A percentile compares a stretch with the other conserved stretches of the same genome.
Evolutionary conservation across 306 rosid species (phyloP).

Genomic region (Corylus heterophylla): DNA sequence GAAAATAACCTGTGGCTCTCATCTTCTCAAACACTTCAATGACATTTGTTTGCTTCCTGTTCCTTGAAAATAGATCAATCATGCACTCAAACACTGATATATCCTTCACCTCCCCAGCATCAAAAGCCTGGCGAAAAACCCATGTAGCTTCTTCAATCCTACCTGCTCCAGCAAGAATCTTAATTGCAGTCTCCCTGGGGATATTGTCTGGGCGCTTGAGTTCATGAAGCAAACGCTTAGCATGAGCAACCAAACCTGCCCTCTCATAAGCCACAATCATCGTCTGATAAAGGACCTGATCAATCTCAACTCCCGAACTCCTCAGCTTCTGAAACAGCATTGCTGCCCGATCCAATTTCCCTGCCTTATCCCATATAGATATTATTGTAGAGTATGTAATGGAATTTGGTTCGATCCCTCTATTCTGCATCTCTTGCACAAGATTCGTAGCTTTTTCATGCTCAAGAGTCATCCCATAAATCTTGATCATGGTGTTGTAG

Average conservation of each 20-base stretch:
- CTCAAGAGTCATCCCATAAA: conserved; percentile 83
- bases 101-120: conserved; percentile 70
- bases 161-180: conserved; percentile 83
- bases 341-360: conserved; percentile 83
- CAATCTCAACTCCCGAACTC: conserved; percentile 83
- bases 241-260: conserved; percentile 88
- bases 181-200: conserved; percentile 81
- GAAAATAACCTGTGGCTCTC: conserved; percentile 76
- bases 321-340: conserved; percentile 84
- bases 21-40: conserved; percentile 85
- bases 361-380: conserved; percentile 91
- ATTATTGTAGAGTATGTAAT: conserved; percentile 89
- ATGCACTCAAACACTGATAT: conserved; percentile 75
- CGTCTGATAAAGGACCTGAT: conserved; percentile 84
- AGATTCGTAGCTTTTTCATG: conserved; percentile 90
- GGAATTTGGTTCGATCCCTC: conserved; percentile 83
- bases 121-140: conserved; percentile 90
- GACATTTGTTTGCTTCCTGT: conserved; percentile 63
- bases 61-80: conserved; percentile 76
- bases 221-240: conserved; percentile 86
- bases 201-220: conserved; percentile 68
- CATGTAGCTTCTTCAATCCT: conserved; percentile 87
- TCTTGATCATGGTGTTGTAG: conserved; percentile 87
- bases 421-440: conserved; percentile 82
- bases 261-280: conserved; percentile 92